Evolutionary conservation across 2,329 filamentous ascomycete species (phyloP), one percentile per base, ranked within the genome.

Genomic region (Cladosporium cucumerinum): DNA sequence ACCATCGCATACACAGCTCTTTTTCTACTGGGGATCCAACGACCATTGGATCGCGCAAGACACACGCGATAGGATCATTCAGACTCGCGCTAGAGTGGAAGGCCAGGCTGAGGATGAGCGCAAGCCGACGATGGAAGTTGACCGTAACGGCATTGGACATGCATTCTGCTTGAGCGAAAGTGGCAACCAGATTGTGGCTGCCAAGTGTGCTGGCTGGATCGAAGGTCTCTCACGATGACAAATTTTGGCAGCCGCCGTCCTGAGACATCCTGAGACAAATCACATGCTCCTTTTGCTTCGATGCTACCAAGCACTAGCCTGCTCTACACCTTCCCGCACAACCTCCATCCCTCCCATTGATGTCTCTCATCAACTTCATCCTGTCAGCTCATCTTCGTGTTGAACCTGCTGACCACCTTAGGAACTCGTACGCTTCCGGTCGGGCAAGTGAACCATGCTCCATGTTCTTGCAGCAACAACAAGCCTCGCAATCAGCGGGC

Each of bases 21-120:
- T 82, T 60, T 86, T 89, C 70, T 82, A 86, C 68, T 89, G 87
- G 73, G 86, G 84, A 0, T 76, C 82, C 39, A 76, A 83, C 57
- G 86, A 89, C 71, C 85, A 87, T 70, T 88, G 86, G 86, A 84
- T 88, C 28, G 85, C 85, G 1, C 80, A 86, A 67, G 76, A 79
- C 69, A 87, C 85, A 32, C 77, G 85, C 39, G 83, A 87, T 69
- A 80, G 81, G 48, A 76, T 88, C 43, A 82, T 88, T 55, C 74
- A 73, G 46, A 69, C 77, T 12, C 74, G 82, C 49, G 81, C 80
- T 6, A 59, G 61, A 21, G 67, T 67, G 43, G 65, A 66, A 39
- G 61, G 64, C 58, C 66, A 63, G 39, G 68, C 57, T 7, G 66
- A 66, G 8, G 68, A 72, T 65, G 69, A 71, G 28, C 70, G 71